These are phyloP conservation scores for Nakaseomyces bracarensis DNA, from an alignment of 1,139 yeast species.

Conservation along the genomic window DNA sequence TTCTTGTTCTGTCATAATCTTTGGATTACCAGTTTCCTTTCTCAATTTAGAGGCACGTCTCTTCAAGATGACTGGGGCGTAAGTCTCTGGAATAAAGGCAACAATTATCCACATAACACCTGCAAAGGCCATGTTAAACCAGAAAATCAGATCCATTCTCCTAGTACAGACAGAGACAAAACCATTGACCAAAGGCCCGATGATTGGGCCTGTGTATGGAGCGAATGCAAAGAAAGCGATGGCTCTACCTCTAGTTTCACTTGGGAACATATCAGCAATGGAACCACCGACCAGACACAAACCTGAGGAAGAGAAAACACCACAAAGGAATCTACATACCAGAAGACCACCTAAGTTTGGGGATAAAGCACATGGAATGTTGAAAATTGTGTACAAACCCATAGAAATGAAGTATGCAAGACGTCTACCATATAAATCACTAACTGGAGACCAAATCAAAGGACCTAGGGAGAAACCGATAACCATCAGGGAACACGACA, in stretches of 20 bases:
- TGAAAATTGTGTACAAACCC: constrained; percentile 65
- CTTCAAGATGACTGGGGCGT: constrained; percentile 79
- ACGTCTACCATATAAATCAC: constrained; percentile 79
- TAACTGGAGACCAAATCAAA: constrained; percentile 79
- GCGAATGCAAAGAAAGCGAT: constrained; percentile 88
- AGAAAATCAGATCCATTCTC: constrained; percentile 61
- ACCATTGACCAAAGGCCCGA: constrained; percentile 87
- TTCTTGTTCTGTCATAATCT: constrained; percentile 89
- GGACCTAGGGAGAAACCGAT: constrained; percentile 86
- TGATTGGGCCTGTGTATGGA: constrained; percentile 87
- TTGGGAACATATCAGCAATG: constrained; percentile 75
- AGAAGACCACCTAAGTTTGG: constrained; percentile 75
- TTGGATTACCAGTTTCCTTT: constrained; percentile 69
- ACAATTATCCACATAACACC: constrained; percentile 70
- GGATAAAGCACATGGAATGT: constrained; percentile 82
- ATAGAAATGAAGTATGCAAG: constrained; percentile 75
- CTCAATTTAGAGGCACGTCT: constrained; percentile 60
- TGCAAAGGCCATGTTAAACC: constrained; percentile 91
- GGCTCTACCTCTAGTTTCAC: constrained; percentile 76
- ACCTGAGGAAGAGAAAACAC: constrained; percentile 80
- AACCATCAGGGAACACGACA: constrained; percentile 81
- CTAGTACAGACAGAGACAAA: constrained; percentile 65
- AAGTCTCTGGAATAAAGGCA: constrained; percentile 71
- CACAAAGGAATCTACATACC: constrained; percentile 77
- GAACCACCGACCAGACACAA: constrained; percentile 85